Base-by-base conservation (phyloP, 2,329 filamentous ascomycete species). In the Alternaria gansuensis region DNA sequence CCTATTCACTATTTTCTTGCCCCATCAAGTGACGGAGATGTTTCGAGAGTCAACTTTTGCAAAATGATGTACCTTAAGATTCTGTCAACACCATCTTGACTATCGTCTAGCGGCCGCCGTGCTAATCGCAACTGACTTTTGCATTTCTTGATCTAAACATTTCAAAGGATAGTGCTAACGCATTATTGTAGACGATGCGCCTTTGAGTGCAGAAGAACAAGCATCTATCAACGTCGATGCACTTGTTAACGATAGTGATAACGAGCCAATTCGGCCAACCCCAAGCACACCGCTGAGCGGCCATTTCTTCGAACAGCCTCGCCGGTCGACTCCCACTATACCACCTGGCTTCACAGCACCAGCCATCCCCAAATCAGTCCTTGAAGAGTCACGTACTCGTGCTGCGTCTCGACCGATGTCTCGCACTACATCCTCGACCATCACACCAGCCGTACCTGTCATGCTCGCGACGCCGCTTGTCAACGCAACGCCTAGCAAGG, bases 181-280 rank as follows among this genome's bases (percentile, higher is more conserved):
- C 68, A 69, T 69, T 46, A 63, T 56, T 45, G 62, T 60, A 90
- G 88, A 89, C 77, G 87, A 90, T 70, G 84, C 87, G 49, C 76
- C 87, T n/a, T 73, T 80, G 40, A 80, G 82, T 57, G 84, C 83
- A 10, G 79, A 88, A 44, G 86, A 88, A 61, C 87, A 88, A 64
- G 87, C 84, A 11, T 83, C 82, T 3, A 81, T 82, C 41, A 88
- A 85, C n/a, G 85, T 91, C 39, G 88, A 91, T 72, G 87, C 87
- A 3, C 78, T 91, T 4, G 88, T 91, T 11, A 85, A 87, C 23
- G 89, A 91, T 43, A 62, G 63, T 29, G 72, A 76, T 5, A 59
- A 64, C 31, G 70, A 69, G 63, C 66, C 61, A 51, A 51, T 58
- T 79, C 85, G 60, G 28, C 61, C 36, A 17, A 57, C 53, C 37